Evolutionary conservation across 2,329 filamentous ascomycete genomes (phyloP), one percentile per base, ranked within the genome.

Genomic region (Aspergillus costaricaensis): DNA sequence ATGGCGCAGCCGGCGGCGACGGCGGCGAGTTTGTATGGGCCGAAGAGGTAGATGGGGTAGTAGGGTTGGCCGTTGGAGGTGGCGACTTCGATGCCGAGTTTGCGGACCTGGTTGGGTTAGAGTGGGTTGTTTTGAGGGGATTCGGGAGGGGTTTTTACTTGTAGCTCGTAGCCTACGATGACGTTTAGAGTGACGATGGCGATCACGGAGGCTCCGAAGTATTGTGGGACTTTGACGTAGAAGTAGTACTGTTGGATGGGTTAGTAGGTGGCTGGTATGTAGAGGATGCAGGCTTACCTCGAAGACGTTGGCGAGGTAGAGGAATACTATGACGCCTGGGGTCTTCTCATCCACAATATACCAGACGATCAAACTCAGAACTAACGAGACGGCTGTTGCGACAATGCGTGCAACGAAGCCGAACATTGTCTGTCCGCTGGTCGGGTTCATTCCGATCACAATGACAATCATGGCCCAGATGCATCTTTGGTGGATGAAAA

Each of bases 391-490:
- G 7, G 82, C 73, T 0, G 89, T 92, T 3, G 88, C 90, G 2
- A 77, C 71, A 2, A 91, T 81, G 14, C 88, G 81, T 10, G 86
- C 83, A 2, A 89, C 66, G 70, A 91, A 91, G 15, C 86, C 87
- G 65, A 89, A 89, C 49, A 91, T 80, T 4, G 86, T 87, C 66
- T 90, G 86, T 0, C 89, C 89, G 12, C 88, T 86, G 0, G 85
- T 85, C 27, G 84, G 81, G 3, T 83, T 86, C 87, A 91, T 90
- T 17, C 84, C 84, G 27, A 92, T 89, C 2, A 88, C 84, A 30
- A 88, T 82, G 70, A 92, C 90, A 62, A 92, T 89, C 81, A 92
- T 85, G 1, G 88, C 87, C 90, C 90, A 92, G 10, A 92, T 85
- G 2, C 91, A 77, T 51, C 90, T 80, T 67, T 92, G 86, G 48